These are phyloP conservation scores for Metahyphopichia silvanorum DNA, from an alignment of 805 yeast species.

Conservation along the genomic window DNA sequence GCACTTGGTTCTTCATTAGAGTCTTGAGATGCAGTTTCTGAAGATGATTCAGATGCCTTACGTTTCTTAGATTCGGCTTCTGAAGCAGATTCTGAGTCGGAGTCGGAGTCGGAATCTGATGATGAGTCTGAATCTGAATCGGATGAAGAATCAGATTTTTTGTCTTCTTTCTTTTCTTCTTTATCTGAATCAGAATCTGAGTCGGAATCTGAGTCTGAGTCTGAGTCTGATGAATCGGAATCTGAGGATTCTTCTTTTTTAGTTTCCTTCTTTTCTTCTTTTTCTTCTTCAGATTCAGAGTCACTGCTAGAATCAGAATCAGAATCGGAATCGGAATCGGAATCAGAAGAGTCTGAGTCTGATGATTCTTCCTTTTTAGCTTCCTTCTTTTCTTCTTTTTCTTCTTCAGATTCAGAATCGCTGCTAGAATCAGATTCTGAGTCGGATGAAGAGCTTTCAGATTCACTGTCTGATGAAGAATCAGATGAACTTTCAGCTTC, in stretches of 20 bases:
- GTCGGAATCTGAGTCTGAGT: conserved; percentile 14
- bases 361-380: conserved; percentile 12
- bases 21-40: conserved; percentile 18
- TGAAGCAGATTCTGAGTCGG: conserved; percentile 23
- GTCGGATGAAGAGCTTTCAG: conserved; percentile 20
- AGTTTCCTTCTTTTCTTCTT: conserved; percentile 12
- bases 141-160: conserved; percentile 13
- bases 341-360: conserved; percentile 25
- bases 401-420: conserved; percentile 30
- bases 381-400: conserved; percentile 20
- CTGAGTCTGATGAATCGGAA: conserved; percentile 16
- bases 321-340: conserved; percentile 25
- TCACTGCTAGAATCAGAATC: conserved; percentile 20
- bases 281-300: conserved; percentile 14
- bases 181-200: conserved; percentile 25
- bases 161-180: conserved; percentile 28
- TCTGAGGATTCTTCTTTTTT: conserved; percentile 18
- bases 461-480: conserved; percentile 24
- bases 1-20: conserved; percentile 29
- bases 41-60: conserved; percentile 32
- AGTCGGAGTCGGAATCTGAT: conserved; percentile 28
- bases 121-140: conserved; percentile 24
- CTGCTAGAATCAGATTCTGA: conserved; percentile 26
- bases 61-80: conserved; percentile 33
- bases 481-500: conserved; percentile 16